These are phyloP conservation scores for Trichoderma atroviride DNA, from an alignment of 2,329 filamentous ascomycete species.

Conservation along the genomic window DNA sequence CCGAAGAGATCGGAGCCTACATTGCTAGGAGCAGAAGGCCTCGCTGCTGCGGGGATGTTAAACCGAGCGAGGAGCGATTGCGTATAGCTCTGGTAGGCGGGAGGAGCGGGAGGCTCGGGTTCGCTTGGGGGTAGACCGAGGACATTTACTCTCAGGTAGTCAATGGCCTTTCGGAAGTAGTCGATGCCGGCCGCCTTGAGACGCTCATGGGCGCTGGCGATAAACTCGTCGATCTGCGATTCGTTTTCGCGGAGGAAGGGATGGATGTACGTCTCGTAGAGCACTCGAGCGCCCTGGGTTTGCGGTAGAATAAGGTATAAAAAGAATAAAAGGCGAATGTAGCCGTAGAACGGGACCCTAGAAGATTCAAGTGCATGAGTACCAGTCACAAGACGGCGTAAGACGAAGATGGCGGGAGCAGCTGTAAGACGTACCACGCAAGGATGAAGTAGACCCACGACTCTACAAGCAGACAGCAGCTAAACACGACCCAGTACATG, in stretches of 20 bases:
- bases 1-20: slow-evolving; percentile 71
- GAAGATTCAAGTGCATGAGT: background rate
- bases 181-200: slow-evolving; percentile 75
- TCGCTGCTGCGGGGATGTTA: slow-evolving; percentile 70
- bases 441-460: slow-evolving; percentile 88
- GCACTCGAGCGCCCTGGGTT: slow-evolving; percentile 84
- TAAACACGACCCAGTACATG: slow-evolving; percentile 98
- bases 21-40: slow-evolving; percentile 50
- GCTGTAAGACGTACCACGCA: slow-evolving; percentile 60
- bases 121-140: slow-evolving; percentile 70
- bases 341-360: slow-evolving; percentile 91
- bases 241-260: slow-evolving; percentile 90
- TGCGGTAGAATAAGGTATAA: slow-evolving; percentile 96
- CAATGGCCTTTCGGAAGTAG: slow-evolving; percentile 72
- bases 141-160: slow-evolving; percentile 72
- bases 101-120: slow-evolving; percentile 41
- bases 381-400: background rate
- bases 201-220: slow-evolving; percentile 77
- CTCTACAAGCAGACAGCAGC: slow-evolving; percentile 78
- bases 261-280: slow-evolving; percentile 85
- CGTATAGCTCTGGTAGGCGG: slow-evolving; percentile 66
- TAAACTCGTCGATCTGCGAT: slow-evolving; percentile 84
- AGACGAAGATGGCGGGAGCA: background rate
- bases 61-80: slow-evolving; percentile 84
- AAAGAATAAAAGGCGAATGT: slow-evolving; percentile 82